Conservation (phyloP, 2,329 filamentous ascomycete genomes). For the Dactylella cylindrospora region DNA sequence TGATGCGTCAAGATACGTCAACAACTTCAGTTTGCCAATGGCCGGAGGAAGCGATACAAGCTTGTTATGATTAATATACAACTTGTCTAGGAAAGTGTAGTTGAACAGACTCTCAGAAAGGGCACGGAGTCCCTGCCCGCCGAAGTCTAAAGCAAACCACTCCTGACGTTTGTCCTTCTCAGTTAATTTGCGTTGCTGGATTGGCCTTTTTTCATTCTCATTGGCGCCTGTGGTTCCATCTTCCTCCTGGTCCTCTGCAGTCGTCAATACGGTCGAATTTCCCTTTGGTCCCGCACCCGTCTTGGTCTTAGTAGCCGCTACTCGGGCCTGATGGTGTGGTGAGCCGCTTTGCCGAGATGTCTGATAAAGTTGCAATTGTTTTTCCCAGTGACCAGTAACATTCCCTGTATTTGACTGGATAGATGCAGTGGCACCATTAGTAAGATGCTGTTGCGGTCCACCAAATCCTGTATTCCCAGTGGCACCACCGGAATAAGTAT, state of each 20-base stretch:
- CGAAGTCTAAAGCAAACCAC: constrained; percentile 92
- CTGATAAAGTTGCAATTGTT: constrained; percentile 79
- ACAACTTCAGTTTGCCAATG: constrained; percentile 77
- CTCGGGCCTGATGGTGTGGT: constrained; percentile 65
- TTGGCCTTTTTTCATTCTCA: constrained; percentile 53
- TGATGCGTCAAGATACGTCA: constrained; percentile 83
- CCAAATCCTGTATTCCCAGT: constrained; percentile 54
- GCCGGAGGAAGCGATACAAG: constrained; percentile 74
- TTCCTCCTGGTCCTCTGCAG: constrained; percentile 55
- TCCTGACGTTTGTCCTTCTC: constrained; percentile 71
- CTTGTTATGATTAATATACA: constrained; percentile 93
- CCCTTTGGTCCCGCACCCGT: constrained; percentile 42
- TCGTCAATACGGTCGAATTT: constrained; percentile 46
- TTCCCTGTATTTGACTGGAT: constrained; percentile 43
- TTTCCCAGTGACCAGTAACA: constrained; percentile 69
- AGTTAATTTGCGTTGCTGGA: constrained; percentile 63
- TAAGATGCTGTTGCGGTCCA: constrained; percentile 45
- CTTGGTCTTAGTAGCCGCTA: constrained; percentile 45
- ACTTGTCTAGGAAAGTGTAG: constrained; percentile 85
- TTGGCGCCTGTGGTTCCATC: constrained; percentile 50
- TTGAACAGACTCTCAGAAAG: constrained; percentile 77
- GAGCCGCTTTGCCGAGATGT: constrained; percentile 69
- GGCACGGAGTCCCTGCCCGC: constrained; percentile 88
- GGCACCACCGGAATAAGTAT: constrained; percentile 56
- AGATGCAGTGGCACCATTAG: constrained; percentile 14